phyloP scores from a whole-genome alignment of 495 filamentous ascomycete genomes.

The Aspergillus heteromorphus region DNA sequence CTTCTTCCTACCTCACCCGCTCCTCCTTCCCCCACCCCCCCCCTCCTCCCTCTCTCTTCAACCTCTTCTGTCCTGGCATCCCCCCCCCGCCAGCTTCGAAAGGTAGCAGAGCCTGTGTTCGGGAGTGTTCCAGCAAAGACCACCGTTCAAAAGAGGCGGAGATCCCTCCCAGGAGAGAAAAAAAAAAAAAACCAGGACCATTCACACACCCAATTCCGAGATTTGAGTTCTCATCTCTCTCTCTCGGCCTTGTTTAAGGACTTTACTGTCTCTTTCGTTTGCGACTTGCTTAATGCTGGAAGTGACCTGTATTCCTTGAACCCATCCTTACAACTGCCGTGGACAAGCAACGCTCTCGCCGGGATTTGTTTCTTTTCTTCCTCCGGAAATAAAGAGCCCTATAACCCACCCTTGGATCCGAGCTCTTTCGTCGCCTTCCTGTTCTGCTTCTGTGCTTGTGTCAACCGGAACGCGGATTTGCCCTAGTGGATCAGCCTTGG shows the following conservation, averaged over 20 bases:
- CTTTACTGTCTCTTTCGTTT: conserved; percentile 7
- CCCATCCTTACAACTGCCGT: conserved; percentile 10
- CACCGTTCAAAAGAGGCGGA: conserved; percentile 11
- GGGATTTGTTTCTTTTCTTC: conserved; percentile 20
- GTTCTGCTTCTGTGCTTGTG: conserved; percentile 14
- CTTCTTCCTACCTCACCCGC: conserved; percentile 8
- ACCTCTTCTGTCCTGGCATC: conserved; percentile 29
- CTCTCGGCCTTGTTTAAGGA: conserved; percentile 1
- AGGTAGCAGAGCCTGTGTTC: conserved; percentile 10
- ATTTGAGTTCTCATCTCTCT: conserved; percentile 2
- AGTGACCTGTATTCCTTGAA: conserved; percentile 10
- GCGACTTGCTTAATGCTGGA: conserved; percentile 12
- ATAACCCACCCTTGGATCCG: conserved; percentile 8
- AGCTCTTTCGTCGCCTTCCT: conserved; percentile 11
- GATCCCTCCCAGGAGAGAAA: conserved; percentile 2
- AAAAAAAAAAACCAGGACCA: too few relatives aligned
- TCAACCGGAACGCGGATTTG: conserved; percentile 18
- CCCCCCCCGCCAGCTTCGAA: conserved; percentile 21
- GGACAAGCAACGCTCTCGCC: conserved; percentile 11
- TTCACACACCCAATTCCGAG: neutral
- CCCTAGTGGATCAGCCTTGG: conserved; percentile 21
- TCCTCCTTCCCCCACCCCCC: conserved; percentile 1
- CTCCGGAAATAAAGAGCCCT: conserved; percentile 10
- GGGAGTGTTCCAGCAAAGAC: conserved; percentile 3
- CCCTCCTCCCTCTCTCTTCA: neutral